Conservation (phyloP, 179 eudicot genomes). For the Gypsophila paniculata region DNA sequence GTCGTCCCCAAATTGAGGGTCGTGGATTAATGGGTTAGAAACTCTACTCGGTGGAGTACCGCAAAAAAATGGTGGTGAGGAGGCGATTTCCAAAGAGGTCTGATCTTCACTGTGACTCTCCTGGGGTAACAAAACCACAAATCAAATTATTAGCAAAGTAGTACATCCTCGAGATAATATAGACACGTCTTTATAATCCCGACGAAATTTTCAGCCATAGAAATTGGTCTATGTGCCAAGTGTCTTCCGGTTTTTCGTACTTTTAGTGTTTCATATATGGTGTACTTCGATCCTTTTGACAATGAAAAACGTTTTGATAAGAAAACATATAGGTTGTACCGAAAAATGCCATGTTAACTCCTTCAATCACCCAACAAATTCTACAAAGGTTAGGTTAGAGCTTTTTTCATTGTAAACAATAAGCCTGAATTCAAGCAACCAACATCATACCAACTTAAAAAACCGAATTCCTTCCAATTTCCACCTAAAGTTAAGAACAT, state of each 20-base stretch:
- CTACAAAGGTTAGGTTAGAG: background rate
- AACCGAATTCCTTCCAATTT: background rate
- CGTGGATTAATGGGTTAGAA: constrained; percentile 53
- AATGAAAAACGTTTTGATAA: too few relatives aligned
- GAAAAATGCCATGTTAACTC: background rate
- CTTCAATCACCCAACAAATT: background rate
- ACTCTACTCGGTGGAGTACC: constrained; percentile 57
- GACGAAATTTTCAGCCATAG: too few relatives aligned
- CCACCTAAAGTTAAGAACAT: background rate
- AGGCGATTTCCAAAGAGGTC: constrained; percentile 28
- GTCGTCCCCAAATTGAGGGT: constrained; percentile 37
- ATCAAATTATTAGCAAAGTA: background rate
- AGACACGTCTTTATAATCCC: too few relatives aligned
- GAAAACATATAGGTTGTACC: background rate
- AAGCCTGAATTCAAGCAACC: background rate
- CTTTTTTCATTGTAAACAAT: background rate
- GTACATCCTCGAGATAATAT: background rate
- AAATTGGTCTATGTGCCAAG: too few relatives aligned
- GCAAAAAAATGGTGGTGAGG: constrained; percentile 51
- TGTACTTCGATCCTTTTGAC: too few relatives aligned
- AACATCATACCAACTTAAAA: background rate
- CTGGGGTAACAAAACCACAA: constrained; percentile 21
- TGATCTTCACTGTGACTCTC: constrained; percentile 34
- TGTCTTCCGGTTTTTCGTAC: too few relatives aligned
- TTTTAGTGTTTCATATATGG: too few relatives aligned